Evolutionary conservation across 345 rosid species (phyloP), one percentile per base, ranked within the genome.

Genomic region (Citrus hindsii): DNA sequence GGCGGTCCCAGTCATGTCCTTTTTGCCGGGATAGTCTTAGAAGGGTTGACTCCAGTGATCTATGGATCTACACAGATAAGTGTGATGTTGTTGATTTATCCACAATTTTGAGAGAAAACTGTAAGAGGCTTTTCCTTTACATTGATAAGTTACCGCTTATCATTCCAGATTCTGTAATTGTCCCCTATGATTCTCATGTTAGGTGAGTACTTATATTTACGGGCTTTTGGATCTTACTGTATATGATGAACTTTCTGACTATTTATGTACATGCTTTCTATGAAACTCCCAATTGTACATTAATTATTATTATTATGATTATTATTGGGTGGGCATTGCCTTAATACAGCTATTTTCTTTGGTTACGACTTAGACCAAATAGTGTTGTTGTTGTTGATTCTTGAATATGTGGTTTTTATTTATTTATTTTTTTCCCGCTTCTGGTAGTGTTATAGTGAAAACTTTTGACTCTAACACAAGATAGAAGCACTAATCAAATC

Each of bases 1-100:
- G 71, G 37, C 84, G 94, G 42, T 93, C 98, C 21, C 92, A 86
- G 83, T 90, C 98, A 28, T 93, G 96, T 65, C 98, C 98, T 21
- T 91, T 93, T 78, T 93, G 98, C 64, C 80, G 96, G 83, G 92
- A 91, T 75, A 82, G 86, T 61, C 89, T 93, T 37, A 86, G 81
- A 81, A 84, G 88, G 86, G 90, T 89, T 12, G 76, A 88, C 28
- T 83, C 96, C 0, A 77, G 90, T 0, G 98, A 93, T 68, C 90
- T 93, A 4, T 93, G 98, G 98, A 81, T 93, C 53, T 89, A 79
- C 80, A 79, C 85, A 13, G 92, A 87, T 25, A 80, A 82, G 76
- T 73, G 37, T 2, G 96, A 93, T 32, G 65, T 86, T 9, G 46
- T 71, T 46, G 94, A 88, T 62, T 77, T 85, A 67, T 81, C 84